Evolutionary conservation across 805 yeast species (phyloP), one percentile per base, ranked within the genome.

Genomic region (Candida awuae): DNA sequence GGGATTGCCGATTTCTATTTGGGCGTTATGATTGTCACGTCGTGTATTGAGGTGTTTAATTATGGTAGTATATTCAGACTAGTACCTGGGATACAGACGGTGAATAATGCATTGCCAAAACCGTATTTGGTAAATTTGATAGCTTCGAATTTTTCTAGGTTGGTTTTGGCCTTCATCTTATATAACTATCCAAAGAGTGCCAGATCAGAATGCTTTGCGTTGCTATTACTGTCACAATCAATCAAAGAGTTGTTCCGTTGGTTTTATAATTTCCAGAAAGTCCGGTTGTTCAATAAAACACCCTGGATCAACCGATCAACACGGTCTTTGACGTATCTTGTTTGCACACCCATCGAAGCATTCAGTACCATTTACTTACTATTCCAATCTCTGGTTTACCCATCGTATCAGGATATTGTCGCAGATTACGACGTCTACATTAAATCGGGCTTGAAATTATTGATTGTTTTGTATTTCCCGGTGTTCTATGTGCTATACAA

Each of bases 1-100:
- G 87, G 85, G 0, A 75, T 81, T 10, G 83, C 84, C 32, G 82
- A 74, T 47, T 80, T 77, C 58, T 71, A 77, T 37, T 25, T 58
- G 4, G 13, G 41, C 6, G 46, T 53, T 4, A 48, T 51, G 22
- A 23, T 39, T 3, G 19, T 28, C 2, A 30, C 50, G 14, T 32
- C 46, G 3, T 14, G 42, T 6, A 19, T 50, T 4, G 63, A 58
- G 28, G 22, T 42, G 3, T 39, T 55, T 17, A 49, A 47, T 12
- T 50, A 50, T 31, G 2, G 47, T 4, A 20, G 45, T 3, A 43
- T 55, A 13, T 51, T 53, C 37, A 34, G 48, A 8, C 28, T 22
- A 7, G 19, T 41, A 2, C 33, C 35, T 6, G 41, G 50, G 6
- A 42, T 39, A 3, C 49, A 44, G 7, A 37, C 41, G 6, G 29